Evolutionary conservation across 1,139 yeast species (phyloP).

Genomic region (Maudiozyma humilis): DNA sequence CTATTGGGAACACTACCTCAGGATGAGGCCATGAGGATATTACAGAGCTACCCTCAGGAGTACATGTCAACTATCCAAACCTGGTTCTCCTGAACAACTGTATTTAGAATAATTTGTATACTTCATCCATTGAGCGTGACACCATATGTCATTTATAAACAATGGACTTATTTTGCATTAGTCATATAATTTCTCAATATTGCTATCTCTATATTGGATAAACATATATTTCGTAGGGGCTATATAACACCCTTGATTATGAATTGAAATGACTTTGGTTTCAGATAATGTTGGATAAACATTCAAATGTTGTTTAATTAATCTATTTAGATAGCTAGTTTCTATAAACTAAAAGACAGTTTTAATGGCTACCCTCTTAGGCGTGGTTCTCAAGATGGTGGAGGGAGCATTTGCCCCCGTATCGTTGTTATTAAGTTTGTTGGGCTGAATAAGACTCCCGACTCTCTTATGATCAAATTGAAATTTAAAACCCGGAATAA

Average conservation of each 20-base stretch:
- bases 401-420: constrained; percentile 41
- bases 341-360: constrained; percentile 14
- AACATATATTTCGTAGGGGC: no score
- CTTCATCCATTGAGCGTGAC: neutral
- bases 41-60: constrained; percentile 56
- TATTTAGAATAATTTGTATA: neutral
- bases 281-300: neutral
- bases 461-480: constrained; percentile 18
- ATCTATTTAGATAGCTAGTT: neutral
- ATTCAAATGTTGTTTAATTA: neutral
- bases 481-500: constrained; percentile 21
- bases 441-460: constrained; percentile 47
- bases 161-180: constrained; percentile 3
- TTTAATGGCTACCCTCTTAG: constrained; percentile 22
- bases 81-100: constrained; percentile 41
- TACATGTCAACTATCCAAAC: constrained; percentile 54
- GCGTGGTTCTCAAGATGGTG: constrained; percentile 24
- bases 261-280: neutral
- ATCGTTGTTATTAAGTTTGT: constrained; percentile 49
- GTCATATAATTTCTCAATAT: constrained; percentile 5
- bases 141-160: neutral
- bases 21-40: constrained; percentile 54
- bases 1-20: constrained; percentile 42
- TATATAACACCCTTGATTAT: no score
- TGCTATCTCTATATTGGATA: constrained; percentile 3